Evolutionary conservation across 2,329 filamentous ascomycete genomes (phyloP), one percentile per base, ranked within the genome.

Genomic region (Colletotrichum tanaceti): DNA sequence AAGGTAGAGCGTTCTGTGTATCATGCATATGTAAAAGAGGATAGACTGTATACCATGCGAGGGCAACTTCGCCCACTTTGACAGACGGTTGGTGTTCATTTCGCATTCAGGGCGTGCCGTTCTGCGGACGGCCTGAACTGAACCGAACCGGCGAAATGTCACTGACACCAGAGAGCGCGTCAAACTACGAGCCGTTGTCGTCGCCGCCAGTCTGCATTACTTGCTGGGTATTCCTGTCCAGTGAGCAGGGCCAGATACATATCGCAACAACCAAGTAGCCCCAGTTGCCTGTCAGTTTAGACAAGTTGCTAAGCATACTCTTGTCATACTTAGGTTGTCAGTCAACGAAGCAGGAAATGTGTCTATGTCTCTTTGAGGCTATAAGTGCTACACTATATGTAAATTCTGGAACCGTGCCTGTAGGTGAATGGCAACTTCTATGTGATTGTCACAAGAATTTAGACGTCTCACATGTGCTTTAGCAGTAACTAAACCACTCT

Each of bases 11-110:
- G 7, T 32, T 32, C 28, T 10, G 28, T 32, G 28, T 10, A 7
- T 32, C 28, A 32, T 32, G 28, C 57, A 61, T 61, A 22, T 61
- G 53, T 41, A 65, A 38, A 65, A n/a, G n/a, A 16, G 50, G 44
- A 65, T 65, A 65, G 57, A 65, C 39, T 65, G 57, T 65, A 61
- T 14, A 61, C 28, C 43, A 65, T 38, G 49, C n/a, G 38, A 53
- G 50, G 11, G 32, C 11, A 39, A 54, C 50, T 22, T 11, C 32
- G 32, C 24, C 24, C n/a, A 54, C 28, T 54, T 39, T 9, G 28
- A 16, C 18, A 32, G 46, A 53, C 16, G 18, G 4, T 38, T 38
- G 18, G 22, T 16, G 24, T 10, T 32, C 28, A 10, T 10, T 24
- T 38, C 14, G 4, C 6, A 20, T 14, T 28, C 46, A 22, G 22